Evolutionary conservation across 768 basidiomycete genomes (phyloP).

Genomic region (Lactarius sp.): DNA sequence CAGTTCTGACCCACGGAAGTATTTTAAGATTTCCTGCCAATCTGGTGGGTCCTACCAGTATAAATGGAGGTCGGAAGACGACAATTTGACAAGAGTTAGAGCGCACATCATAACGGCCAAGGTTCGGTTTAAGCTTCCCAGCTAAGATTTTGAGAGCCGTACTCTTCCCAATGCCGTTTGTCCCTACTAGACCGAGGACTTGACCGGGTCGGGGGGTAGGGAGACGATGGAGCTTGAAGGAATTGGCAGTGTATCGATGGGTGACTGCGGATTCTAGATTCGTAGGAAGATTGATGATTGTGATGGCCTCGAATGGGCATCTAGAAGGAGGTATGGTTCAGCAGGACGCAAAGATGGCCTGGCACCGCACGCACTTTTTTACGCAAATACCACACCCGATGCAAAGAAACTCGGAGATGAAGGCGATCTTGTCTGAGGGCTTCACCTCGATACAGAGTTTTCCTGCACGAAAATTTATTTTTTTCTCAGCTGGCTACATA

Average conservation of each 20-base stretch:
- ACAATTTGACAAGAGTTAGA: neutral
- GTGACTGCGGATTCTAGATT: constrained; percentile 95
- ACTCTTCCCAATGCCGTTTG: constrained; percentile 99
- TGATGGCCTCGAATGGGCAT: constrained; percentile 98
- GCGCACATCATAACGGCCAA: constrained; percentile 90
- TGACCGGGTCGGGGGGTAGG: constrained; percentile 97
- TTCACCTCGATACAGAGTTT: constrained; percentile 99
- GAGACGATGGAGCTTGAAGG: constrained; percentile 97
- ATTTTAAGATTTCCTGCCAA: constrained; percentile 97
- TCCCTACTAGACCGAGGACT: constrained; percentile 97
- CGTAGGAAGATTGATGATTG: constrained; percentile 98
- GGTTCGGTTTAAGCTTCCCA: constrained; percentile 96
- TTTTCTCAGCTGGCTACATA: neutral
- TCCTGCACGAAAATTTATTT: constrained; percentile 41
- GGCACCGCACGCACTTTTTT: constrained; percentile 70
- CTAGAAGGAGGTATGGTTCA: constrained; percentile 37
- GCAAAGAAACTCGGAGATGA: constrained; percentile 97
- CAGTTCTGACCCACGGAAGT: constrained; percentile 97
- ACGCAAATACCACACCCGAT: constrained; percentile 99
- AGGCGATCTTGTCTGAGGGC: constrained; percentile 92
- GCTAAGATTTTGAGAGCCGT: constrained; percentile 96
- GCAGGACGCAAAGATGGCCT: neutral
- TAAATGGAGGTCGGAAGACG: constrained; percentile 8
- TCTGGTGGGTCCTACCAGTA: constrained; percentile 83
- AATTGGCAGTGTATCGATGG: constrained; percentile 96